Evolutionary conservation across 169 alveolate species (phyloP), one percentile per base, ranked within the genome.

Genomic region (Cryptosporidium felis): DNA sequence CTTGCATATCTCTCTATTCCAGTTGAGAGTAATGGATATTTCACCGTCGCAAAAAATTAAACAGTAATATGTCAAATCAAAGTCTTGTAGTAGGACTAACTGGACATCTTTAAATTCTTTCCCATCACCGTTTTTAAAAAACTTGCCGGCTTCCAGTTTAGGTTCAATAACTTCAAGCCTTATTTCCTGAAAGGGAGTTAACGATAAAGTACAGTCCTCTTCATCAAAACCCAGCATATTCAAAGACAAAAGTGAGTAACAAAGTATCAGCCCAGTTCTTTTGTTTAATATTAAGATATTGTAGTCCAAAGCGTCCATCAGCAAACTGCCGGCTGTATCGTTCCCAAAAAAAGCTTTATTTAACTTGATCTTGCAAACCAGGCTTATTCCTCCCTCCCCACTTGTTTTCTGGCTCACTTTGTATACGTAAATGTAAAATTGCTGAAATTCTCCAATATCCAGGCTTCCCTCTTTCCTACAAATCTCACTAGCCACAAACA

Each of bases 1-100:
- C 42, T 53, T 74, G 38, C 85, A 74, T 47, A 74, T 28, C 38
- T 36, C n/a, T 36, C 34, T 74, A 30, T 74, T 56, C 85, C 85
- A 74, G 14, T 53, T 46, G 28, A 65, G 28, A 21, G 62, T n/a
- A 3, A 23, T 36, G 1, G 32, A 9, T 28, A 56, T 56, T 1
- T 10, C 14, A 5, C 63, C 63, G 30, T 30, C 6, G 34, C 30
- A 56, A 5, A 16, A 16, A 4, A 65, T 0, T 14, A 65, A 12
- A 30, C 81, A 65, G 16, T 32, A 45, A 30, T 65, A 65, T 1
- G 62, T 65, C 53, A 34, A 36, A 32, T 46, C 36, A 65, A 65
- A 65, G 3, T 65, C 81, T 5, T 45, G 81, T 14, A 45, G 41
- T 28, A 65, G 21, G 16, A 45, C 16, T 46, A 65, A n/a, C n/a